Conservation (phyloP, 768 basidiomycete genomes). For the Multifurca ochricompacta region DNA sequence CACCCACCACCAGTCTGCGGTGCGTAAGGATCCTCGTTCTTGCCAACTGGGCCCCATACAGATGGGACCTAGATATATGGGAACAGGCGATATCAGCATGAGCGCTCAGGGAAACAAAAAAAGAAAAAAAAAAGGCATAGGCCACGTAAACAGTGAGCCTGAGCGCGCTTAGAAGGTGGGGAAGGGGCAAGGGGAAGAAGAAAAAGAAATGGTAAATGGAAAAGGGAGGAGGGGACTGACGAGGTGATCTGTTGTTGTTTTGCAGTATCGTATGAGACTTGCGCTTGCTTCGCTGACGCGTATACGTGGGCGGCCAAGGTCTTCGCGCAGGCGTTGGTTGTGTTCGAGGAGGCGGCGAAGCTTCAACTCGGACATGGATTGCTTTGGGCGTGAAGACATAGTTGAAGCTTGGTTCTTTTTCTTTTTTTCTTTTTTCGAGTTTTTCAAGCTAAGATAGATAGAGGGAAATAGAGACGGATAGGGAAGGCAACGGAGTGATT, state of each 20-base stretch:
- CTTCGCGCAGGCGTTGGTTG: conserved; percentile 64
- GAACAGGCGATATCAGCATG: conserved; percentile 18
- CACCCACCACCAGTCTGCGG: conserved; percentile 33
- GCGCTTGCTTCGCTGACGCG: conserved; percentile 66
- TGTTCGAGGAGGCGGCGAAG: conserved; percentile 71
- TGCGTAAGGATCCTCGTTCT: conserved; percentile 88
- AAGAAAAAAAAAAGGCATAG: too few species aligned
- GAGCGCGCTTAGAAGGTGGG: neutral
- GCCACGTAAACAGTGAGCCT: neutral
- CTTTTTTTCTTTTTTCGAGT: too few species aligned
- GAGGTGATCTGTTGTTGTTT: conserved; percentile 63
- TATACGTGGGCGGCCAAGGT: conserved; percentile 62
- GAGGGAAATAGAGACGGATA: neutral
- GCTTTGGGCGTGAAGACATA: conserved; percentile 60
- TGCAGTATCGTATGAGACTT: conserved; percentile 67
- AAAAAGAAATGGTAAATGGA: too few species aligned
- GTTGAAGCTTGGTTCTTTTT: too few species aligned
- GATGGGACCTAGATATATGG: conserved; percentile 63
- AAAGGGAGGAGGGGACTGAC: conserved; percentile 31
- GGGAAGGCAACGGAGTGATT: neutral
- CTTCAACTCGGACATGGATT: conserved; percentile 77
- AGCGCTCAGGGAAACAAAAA: neutral
- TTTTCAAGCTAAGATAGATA: conserved; percentile 13
- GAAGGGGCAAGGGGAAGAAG: neutral
- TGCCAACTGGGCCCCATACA: conserved; percentile 94